Conservation (phyloP, 768 basidiomycete genomes). For the Chalciporus sphaerocephalus region DNA sequence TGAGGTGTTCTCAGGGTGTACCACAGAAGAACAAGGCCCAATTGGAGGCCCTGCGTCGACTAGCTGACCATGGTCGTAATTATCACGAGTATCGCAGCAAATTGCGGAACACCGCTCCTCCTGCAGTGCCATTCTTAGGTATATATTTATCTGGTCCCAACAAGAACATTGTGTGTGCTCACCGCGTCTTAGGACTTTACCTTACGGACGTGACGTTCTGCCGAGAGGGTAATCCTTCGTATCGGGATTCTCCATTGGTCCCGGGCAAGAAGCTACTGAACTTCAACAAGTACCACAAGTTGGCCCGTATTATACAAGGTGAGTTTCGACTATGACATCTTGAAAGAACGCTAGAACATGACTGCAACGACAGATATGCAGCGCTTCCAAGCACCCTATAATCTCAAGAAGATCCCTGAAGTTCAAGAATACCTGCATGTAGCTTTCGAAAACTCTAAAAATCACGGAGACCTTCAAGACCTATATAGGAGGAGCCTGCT, state of each 20-base stretch:
- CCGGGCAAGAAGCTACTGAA: constrained; percentile 82
- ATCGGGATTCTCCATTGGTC: constrained; percentile 73
- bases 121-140: constrained; percentile 95
- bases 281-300: constrained; percentile 93
- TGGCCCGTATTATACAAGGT: constrained; percentile 83
- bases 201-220: constrained; percentile 94
- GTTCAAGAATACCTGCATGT: constrained; percentile 75
- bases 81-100: constrained; percentile 87
- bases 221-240: constrained; percentile 87
- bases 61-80: constrained; percentile 89
- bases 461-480: constrained; percentile 80
- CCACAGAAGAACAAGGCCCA: constrained; percentile 79
- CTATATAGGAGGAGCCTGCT: constrained; percentile 81
- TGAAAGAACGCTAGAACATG: neutral
- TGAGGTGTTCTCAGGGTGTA: constrained; percentile 53
- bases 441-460: constrained; percentile 70
- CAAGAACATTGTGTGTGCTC: constrained; percentile 5
- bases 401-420: constrained; percentile 84
- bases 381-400: constrained; percentile 84
- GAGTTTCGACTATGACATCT: constrained; percentile 8
- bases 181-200: constrained; percentile 58
- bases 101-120: constrained; percentile 83
- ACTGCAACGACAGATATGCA: constrained; percentile 64
- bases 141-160: constrained; percentile 18
- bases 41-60: constrained; percentile 72